Conservation (phyloP, 1,139 yeast genomes). For the Yamadazyma conglobata region DNA sequence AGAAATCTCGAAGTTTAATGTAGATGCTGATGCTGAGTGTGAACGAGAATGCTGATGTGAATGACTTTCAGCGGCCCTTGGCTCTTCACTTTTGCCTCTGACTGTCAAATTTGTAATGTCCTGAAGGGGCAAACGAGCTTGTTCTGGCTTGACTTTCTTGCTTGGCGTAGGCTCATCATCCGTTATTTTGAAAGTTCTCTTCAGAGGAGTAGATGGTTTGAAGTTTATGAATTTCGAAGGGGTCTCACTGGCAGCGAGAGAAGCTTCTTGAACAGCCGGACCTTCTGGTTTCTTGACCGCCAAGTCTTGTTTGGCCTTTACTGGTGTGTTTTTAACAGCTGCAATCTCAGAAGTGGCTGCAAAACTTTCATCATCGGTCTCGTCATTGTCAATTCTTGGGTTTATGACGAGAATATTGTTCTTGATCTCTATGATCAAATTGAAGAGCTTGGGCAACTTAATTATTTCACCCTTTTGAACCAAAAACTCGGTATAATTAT, state of each 20-base stretch:
- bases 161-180: constrained; percentile 25
- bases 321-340: not conserved
- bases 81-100: constrained; percentile 4
- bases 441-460: constrained; percentile 52
- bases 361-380: constrained; percentile 40
- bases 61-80: too few relatives aligned
- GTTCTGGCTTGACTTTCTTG: constrained; percentile 5
- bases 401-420: constrained; percentile 57
- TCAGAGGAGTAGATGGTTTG: constrained; percentile 19
- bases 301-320: too few relatives aligned
- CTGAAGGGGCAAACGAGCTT: constrained; percentile 7
- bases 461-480: constrained; percentile 53
- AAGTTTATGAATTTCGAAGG: constrained; percentile 1
- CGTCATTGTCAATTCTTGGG: constrained; percentile 39
- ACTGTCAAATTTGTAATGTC: constrained; percentile 10
- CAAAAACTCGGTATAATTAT: constrained; percentile 54
- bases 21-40: not conserved
- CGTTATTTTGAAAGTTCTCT: constrained; percentile 15
- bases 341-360: constrained; percentile 4
- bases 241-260: constrained; percentile 3
- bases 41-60: constrained; percentile 1
- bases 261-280: not conserved
- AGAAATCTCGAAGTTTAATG: too few relatives aligned
- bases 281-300: constrained; percentile 9
- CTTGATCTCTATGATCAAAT: constrained; percentile 59